Conservation (phyloP, 371 early-diverging fungal species). For the Apophysomyces trapeziformis region DNA sequence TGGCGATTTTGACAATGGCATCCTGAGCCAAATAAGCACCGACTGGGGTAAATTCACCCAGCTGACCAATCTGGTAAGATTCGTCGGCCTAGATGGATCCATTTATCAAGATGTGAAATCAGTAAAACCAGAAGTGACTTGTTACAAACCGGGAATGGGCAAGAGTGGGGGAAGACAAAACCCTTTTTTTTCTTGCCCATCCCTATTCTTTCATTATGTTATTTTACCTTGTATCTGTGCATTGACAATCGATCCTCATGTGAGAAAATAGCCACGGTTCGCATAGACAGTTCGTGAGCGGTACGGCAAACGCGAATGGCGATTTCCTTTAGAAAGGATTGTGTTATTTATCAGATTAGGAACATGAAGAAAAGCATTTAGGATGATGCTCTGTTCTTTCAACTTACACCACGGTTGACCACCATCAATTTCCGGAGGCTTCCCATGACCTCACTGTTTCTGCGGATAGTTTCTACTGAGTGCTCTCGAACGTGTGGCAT, state of each 20-base stretch:
- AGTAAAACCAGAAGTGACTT: slow-evolving; percentile 8
- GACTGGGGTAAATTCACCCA: slow-evolving; percentile 84
- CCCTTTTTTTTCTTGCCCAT: too few species aligned
- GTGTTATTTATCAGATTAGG: not conserved
- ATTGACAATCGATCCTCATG: slow-evolving; percentile 90
- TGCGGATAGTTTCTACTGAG: slow-evolving; percentile 67
- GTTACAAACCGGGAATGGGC: not conserved
- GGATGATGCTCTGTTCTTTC: not conserved
- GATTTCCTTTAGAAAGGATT: slow-evolving; percentile 68
- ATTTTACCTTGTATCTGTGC: slow-evolving; percentile 89
- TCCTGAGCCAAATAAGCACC: slow-evolving; percentile 94
- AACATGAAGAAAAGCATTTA: not conserved
- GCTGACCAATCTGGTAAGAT: slow-evolving; percentile 88
- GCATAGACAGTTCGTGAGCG: slow-evolving; percentile 90
- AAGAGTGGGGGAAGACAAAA: too few species aligned
- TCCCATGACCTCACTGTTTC: slow-evolving; percentile 57
- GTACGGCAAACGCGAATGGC: slow-evolving; percentile 92
- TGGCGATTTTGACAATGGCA: slow-evolving; percentile 88
- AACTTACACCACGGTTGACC: slow-evolving; percentile 68
- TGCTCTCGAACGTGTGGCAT: slow-evolving; percentile 53
- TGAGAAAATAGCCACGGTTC: slow-evolving; percentile 87
- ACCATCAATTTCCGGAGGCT: slow-evolving; percentile 63
- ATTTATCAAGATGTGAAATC: not conserved
- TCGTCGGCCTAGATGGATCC: slow-evolving; percentile 78
- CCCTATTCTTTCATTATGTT: too few species aligned